These are phyloP conservation scores for Crithidia bombi DNA, from an alignment of 208 protist genomes.

Conservation along the genomic window DNA sequence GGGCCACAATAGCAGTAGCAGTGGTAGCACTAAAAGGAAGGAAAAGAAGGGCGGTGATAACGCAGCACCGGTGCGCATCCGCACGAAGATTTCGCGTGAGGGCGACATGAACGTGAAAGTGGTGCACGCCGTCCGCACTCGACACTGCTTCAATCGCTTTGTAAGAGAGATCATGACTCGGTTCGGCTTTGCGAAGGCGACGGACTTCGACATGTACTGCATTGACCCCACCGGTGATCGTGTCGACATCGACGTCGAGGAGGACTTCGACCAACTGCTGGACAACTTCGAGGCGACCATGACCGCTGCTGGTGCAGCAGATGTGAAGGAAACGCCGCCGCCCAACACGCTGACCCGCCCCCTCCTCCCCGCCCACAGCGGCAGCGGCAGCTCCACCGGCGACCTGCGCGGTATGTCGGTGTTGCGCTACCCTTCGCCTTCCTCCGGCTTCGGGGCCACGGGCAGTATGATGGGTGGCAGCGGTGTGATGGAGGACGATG, in stretches of 20 bases:
- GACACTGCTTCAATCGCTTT: constrained; percentile 50
- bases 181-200: constrained; percentile 58
- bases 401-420: neutral
- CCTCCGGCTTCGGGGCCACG: constrained; percentile 4
- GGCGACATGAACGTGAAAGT: constrained; percentile 82
- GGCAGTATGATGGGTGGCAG: neutral
- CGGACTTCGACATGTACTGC: constrained; percentile 86
- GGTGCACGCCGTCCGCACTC: constrained; percentile 40
- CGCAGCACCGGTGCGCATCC: constrained; percentile 32
- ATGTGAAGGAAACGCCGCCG: neutral
- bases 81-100: constrained; percentile 76
- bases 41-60: constrained; percentile 9
- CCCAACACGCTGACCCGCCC: neutral
- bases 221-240: constrained; percentile 69
- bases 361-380: neutral
- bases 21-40: constrained; percentile 9
- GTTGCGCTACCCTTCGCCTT: neutral
- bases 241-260: constrained; percentile 78
- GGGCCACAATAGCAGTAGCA: neutral
- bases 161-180: constrained; percentile 65
- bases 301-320: constrained; percentile 1
- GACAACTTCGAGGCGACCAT: constrained; percentile 37
- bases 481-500: constrained; percentile 20
- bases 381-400: neutral
- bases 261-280: constrained; percentile 65